Evolutionary conservation across 2,329 filamentous ascomycete species (phyloP), one percentile per base, ranked within the genome.

Genomic region (Claviceps arundinis): DNA sequence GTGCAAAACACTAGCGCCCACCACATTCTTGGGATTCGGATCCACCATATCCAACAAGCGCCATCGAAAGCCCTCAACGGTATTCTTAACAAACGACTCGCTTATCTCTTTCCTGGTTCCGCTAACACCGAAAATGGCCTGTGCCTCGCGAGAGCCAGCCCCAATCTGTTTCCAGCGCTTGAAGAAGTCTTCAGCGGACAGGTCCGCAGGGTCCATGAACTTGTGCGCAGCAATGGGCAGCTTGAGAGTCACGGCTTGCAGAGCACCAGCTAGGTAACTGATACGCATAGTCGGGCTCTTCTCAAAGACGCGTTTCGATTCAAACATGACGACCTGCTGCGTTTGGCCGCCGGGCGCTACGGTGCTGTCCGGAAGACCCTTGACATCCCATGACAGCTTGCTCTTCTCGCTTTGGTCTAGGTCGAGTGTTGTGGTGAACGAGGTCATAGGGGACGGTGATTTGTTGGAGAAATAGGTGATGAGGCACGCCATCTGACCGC

Each of bases 141-240:
- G 93, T 0, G 87, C 84, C 68, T 98, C 94, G 34, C 94, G 80
- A 1, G 90, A 84, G 1, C 81, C 81, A 5, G 87, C 89, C 13
- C 93, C 93, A 60, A 98, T 97, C 70, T 98, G 93, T 75, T 95
- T 94, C 93, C 93, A 98, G 50, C 94, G 78, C 75, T 94, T 96
- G 79, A 98, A 98, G 70, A 97, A 98, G 64, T 98, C 93, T 50
- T 98, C 93, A 0, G 85, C 82, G 6, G 80, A 80, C 41, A 98
- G 74, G 52, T 93, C 85, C 0, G 93, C 90, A 0, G 87, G 81
- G 56, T 96, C 90, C 89, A 97, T 96, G 64, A 95, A 98, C 66
- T 96, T 95, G 69, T 97, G 91, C 51, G 91, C 80, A 0, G 87
- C 74, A 4, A 98, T 80, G 0, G 93, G 93, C 4, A 98, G 76